Conservation (phyloP, 208 protist genomes). For the Crithidia brevicula region DNA sequence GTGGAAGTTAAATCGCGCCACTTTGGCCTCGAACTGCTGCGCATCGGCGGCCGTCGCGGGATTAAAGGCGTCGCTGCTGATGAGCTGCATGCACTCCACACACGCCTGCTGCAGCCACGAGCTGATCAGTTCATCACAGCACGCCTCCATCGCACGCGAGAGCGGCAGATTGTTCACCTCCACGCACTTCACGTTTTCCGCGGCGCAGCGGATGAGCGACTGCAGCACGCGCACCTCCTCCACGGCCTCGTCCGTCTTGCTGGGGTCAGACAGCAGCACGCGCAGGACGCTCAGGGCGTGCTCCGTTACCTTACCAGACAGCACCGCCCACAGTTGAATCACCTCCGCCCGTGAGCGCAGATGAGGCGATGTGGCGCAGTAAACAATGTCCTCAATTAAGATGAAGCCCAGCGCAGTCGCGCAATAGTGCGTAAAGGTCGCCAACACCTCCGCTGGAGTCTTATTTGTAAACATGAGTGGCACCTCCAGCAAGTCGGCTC, state of each 20-base stretch:
- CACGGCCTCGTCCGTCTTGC: constrained; percentile 65
- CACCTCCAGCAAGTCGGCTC: constrained; percentile 62
- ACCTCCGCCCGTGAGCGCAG: constrained; percentile 78
- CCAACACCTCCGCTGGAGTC: constrained; percentile 42
- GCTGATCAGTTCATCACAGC: constrained; percentile 83
- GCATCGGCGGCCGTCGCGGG: constrained; percentile 49
- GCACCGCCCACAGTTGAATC: constrained; percentile 75
- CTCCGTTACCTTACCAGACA: constrained; percentile 52
- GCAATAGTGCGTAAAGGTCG: constrained; percentile 65
- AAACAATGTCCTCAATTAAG: constrained; percentile 85
- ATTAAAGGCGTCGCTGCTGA: constrained; percentile 67
- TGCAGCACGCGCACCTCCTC: constrained; percentile 68
- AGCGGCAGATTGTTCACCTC: constrained; percentile 76
- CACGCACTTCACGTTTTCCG: constrained; percentile 69
- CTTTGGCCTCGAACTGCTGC: constrained; percentile 61
- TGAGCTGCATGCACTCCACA: constrained; percentile 61
- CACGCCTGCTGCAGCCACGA: constrained; percentile 84
- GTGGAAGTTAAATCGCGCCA: constrained; percentile 69
- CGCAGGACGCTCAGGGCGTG: constrained; percentile 50
- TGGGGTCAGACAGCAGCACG: constrained; percentile 55
- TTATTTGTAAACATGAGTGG: constrained; percentile 39
- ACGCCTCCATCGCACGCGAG: constrained; percentile 69
- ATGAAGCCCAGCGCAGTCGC: constrained; percentile 80
- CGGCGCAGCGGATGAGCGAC: constrained; percentile 58
- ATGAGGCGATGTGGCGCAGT: constrained; percentile 79